A percentile compares a stretch with the other conserved stretches of the same genome.
Evolutionary conservation across 2,329 filamentous ascomycete genomes (phyloP).

Genomic region (Sordariomycetes sp.): DNA sequence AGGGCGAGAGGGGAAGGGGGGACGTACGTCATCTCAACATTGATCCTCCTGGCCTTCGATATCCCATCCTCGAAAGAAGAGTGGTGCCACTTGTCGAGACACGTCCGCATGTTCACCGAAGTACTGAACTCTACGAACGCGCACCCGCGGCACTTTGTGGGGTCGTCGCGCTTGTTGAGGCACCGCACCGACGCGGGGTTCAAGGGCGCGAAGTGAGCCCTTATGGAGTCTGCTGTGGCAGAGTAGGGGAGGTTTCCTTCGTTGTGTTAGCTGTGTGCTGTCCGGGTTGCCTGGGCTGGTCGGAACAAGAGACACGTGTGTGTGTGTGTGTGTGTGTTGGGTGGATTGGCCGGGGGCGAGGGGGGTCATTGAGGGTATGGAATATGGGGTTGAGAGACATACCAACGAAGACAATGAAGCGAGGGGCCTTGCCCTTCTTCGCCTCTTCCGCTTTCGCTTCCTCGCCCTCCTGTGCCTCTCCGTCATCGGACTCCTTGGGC

Average conservation of each 20-base stretch:
- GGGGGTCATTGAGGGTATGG: conserved; percentile 8
- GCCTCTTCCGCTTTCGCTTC: conserved; percentile 8
- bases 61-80: conserved; percentile 52
- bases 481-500: conserved; percentile 5
- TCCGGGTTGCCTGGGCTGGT: too few species aligned
- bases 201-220: conserved; percentile 66
- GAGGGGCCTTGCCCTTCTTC: conserved; percentile 23
- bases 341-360: too few species aligned
- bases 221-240: conserved; percentile 57
- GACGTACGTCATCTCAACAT: conserved; percentile 77
- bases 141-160: conserved; percentile 56
- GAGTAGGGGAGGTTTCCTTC: conserved; percentile 76
- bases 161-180: conserved; percentile 51
- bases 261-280: conserved; percentile 1
- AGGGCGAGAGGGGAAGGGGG: conserved; percentile 5
- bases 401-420: conserved; percentile 72
- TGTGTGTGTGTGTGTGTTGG: too few species aligned
- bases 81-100: conserved; percentile 83
- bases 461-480: conserved; percentile 9
- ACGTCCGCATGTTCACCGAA: conserved; percentile 85
- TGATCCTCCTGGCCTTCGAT: conserved; percentile 58
- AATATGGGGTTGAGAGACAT: conserved; percentile 12
- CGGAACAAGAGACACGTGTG: too few species aligned
- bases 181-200: conserved; percentile 59
- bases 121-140: conserved; percentile 83